Conservation (phyloP, 1,284 basidiomycete genomes). For the Microbotryum lychnidis-dioicae region DNA sequence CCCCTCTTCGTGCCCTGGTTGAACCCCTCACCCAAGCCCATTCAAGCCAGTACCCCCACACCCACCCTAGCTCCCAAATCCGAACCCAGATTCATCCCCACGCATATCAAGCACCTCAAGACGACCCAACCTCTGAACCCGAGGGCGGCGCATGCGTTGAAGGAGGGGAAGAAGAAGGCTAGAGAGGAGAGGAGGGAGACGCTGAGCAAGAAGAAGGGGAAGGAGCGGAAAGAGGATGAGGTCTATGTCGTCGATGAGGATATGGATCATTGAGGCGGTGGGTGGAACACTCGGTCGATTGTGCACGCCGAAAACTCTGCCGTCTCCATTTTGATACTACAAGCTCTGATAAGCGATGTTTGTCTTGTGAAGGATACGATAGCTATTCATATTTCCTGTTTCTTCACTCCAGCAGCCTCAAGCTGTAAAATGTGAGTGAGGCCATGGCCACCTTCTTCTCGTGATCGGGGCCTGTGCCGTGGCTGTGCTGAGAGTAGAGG, state of each 20-base stretch:
- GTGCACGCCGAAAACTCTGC: no score
- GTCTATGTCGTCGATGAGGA: constrained; percentile 18
- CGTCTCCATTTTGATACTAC: no score
- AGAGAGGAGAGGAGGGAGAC: constrained; percentile 5
- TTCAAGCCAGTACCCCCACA: neutral
- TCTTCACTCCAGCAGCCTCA: no score
- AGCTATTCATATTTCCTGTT: no score
- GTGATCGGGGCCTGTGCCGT: no score
- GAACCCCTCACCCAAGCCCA: constrained; percentile 44
- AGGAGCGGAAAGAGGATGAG: neutral
- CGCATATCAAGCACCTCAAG: constrained; percentile 75
- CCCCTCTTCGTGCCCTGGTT: constrained; percentile 71
- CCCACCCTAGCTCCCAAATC: constrained; percentile 1
- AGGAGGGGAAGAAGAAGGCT: neutral
- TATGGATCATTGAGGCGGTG: neutral
- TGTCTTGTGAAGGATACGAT: no score
- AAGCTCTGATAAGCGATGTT: no score
- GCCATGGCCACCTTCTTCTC: no score
- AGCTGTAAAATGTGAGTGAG: no score
- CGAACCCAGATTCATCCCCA: constrained; percentile 47
- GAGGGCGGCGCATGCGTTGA: constrained; percentile 42
- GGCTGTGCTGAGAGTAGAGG: no score
- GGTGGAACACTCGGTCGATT: no score
- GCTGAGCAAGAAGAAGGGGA: neutral
- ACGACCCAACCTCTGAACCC: constrained; percentile 73